These are phyloP conservation scores for Beauveria rudraprayagi DNA, from an alignment of 2,329 filamentous ascomycete genomes.

Conservation along the genomic window DNA sequence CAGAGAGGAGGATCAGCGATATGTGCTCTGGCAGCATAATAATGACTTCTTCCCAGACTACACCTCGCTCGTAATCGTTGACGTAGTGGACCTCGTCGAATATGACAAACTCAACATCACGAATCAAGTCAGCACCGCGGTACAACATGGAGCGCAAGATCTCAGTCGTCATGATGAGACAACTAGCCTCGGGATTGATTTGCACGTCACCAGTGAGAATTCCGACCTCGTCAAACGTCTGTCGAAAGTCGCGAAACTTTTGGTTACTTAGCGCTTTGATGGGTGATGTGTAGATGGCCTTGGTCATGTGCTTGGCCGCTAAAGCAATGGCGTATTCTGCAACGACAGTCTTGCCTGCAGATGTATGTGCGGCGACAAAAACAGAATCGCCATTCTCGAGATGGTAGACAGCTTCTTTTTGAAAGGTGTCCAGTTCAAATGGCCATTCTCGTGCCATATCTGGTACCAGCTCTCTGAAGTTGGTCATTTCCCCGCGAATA, in stretches of 20 bases:
- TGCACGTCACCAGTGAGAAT: conserved; percentile 97
- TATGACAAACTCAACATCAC: conserved; percentile 97
- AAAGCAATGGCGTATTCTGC: conserved; percentile 96
- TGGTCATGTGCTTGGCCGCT: conserved; percentile 98
- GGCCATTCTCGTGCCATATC: conserved; percentile 96
- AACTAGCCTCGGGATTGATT: conserved; percentile 94
- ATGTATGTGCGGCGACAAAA: conserved; percentile 95
- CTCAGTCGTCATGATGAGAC: conserved; percentile 98
- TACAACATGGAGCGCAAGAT: conserved; percentile 98
- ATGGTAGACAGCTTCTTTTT: conserved; percentile 97
- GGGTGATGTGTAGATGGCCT: conserved; percentile 96
- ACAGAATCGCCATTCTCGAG: conserved; percentile 94
- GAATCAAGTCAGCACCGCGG: conserved; percentile 86
- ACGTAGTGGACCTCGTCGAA: conserved; percentile 99
- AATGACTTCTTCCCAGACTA: conserved; percentile 99
- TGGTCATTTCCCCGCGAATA: conserved; percentile 85
- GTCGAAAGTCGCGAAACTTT: conserved; percentile 92
- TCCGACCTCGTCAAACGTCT: conserved; percentile 87
- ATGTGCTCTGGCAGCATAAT: conserved; percentile 99
- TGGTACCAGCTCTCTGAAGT: conserved; percentile 86
- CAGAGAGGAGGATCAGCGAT: conserved; percentile 87
- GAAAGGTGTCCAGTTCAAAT: conserved; percentile 95
- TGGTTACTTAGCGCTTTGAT: conserved; percentile 99
- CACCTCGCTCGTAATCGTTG: conserved; percentile 89
- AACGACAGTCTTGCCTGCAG: conserved; percentile 95